Conservation (phyloP, 2,329 filamentous ascomycete species). For the Penicillium sp. region DNA sequence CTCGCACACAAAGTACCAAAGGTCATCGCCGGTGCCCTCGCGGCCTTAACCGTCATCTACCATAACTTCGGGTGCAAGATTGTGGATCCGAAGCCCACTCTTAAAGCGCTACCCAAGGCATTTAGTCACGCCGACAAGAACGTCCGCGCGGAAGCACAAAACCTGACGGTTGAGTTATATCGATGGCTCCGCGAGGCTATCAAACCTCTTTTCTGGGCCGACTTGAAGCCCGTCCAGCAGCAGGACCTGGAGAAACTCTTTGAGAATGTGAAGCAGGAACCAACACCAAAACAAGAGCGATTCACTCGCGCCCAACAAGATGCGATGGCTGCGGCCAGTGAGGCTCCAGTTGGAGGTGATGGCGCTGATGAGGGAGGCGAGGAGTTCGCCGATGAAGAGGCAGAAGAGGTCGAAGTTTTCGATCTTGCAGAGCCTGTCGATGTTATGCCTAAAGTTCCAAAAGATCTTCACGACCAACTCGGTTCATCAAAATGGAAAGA, state of each 20-base stretch:
- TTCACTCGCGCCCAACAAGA: constrained; percentile 88
- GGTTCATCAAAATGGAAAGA: constrained; percentile 98
- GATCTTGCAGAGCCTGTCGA: constrained; percentile 87
- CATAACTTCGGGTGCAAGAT: constrained; percentile 95
- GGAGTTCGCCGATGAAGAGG: constrained; percentile 61
- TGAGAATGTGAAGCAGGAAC: constrained; percentile 87
- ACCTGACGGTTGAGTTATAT: constrained; percentile 90
- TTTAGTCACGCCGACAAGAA: constrained; percentile 99
- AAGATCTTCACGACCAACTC: constrained; percentile 80
- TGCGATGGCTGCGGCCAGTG: constrained; percentile 72
- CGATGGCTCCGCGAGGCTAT: constrained; percentile 96
- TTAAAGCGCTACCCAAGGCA: constrained; percentile 85
- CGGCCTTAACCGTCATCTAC: constrained; percentile 79
- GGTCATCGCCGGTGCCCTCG: constrained; percentile 75
- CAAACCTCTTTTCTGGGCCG: constrained; percentile 96
- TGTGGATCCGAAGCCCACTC: constrained; percentile 86
- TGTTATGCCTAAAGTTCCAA: constrained; percentile 77
- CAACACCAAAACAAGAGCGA: constrained; percentile 85
- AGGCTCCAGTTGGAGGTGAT: constrained; percentile 61
- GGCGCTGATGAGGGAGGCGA: constrained; percentile 56
- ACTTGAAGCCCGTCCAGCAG: constrained; percentile 94
- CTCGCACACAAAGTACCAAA: constrained; percentile 91
- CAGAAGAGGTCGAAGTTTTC: constrained; percentile 76
- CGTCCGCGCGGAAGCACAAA: constrained; percentile 90
- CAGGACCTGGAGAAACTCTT: constrained; percentile 92